Evolutionary conservation across 768 basidiomycete genomes (phyloP).

Genomic region (Calocera viscosa): DNA sequence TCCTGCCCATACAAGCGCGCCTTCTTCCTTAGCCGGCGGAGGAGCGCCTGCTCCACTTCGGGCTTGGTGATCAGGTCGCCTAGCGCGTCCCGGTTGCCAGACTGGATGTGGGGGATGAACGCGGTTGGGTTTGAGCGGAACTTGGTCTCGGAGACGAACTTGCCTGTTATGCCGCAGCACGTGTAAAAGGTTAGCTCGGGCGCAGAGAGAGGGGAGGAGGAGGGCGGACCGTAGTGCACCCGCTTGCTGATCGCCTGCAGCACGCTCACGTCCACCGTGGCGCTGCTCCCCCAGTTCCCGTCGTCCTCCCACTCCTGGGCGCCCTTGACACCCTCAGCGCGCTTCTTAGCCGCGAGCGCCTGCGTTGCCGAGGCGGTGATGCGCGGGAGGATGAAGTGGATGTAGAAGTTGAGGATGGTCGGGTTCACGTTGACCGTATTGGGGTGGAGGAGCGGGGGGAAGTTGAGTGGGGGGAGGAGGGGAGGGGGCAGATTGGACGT

Average conservation of each 20-base stretch:
- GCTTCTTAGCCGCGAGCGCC: conserved; percentile 50
- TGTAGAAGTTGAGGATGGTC: conserved; percentile 82
- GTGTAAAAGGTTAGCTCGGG: no score
- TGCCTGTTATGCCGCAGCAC: no score
- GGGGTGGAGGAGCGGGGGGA: conserved; percentile 66
- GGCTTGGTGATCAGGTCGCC: conserved; percentile 92
- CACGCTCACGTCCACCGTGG: conserved; percentile 87
- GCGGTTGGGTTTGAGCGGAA: conserved; percentile 73
- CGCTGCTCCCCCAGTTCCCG: conserved; percentile 93
- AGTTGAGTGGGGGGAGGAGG: conserved; percentile 56
- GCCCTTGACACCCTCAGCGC: conserved; percentile 51
- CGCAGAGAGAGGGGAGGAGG: neutral
- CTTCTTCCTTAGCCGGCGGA: conserved; percentile 77
- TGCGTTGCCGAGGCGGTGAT: conserved; percentile 67
- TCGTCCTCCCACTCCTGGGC: conserved; percentile 76
- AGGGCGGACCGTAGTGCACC: conserved; percentile 81
- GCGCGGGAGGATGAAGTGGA: conserved; percentile 71
- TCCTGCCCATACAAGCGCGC: conserved; percentile 66
- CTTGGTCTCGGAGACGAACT: conserved; percentile 98
- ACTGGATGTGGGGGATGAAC: conserved; percentile 85
- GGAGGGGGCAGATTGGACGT: conserved; percentile 67
- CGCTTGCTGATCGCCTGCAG: conserved; percentile 97
- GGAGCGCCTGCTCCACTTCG: conserved; percentile 76
- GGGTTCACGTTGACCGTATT: conserved; percentile 77
- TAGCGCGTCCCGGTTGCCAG: conserved; percentile 62